These are phyloP conservation scores for Tricholoma flavovirens DNA, from an alignment of 768 basidiomycete genomes.

Conservation along the genomic window DNA sequence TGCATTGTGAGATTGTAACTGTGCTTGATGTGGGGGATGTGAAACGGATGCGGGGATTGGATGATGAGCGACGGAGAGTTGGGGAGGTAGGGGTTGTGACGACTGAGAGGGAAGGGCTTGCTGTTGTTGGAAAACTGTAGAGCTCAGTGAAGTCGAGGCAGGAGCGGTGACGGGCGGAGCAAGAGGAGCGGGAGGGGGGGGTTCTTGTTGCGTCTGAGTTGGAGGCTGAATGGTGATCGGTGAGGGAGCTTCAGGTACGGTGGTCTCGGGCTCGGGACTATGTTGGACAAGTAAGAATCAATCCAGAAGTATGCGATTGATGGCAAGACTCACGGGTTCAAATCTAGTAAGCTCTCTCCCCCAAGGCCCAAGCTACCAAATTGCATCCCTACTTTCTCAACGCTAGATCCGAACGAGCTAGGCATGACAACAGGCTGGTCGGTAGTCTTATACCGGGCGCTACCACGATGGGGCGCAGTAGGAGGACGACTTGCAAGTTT, in stretches of 20 bases:
- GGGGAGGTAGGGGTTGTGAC: conserved; percentile 2
- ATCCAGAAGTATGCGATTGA: conserved; percentile 6
- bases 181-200: conserved; percentile 26
- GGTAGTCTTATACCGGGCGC: conserved; percentile 61
- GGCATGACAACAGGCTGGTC: conserved; percentile 84
- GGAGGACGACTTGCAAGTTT: conserved; percentile 52
- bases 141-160: conserved; percentile 31
- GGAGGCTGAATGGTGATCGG: conserved; percentile 25
- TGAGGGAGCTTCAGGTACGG: conserved; percentile 27
- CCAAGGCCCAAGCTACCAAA: conserved; percentile 80
- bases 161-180: conserved; percentile 33
- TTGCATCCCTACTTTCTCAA: conserved; percentile 86
- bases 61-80: conserved; percentile 21
- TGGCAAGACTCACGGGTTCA: conserved; percentile 40
- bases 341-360: conserved; percentile 56
- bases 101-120: conserved; percentile 31
- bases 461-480: conserved; percentile 47
- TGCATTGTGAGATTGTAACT: conserved; percentile 18
- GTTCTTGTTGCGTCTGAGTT: conserved; percentile 25
- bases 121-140: conserved; percentile 44
- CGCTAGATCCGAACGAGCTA: conserved; percentile 50
- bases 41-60: conserved; percentile 19
- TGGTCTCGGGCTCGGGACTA: conserved; percentile 16
- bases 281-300: background rate
- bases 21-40: conserved; percentile 32